Conservation (phyloP, 2,329 filamentous ascomycete genomes). For the Pseudogymnoascus sp. region DNA sequence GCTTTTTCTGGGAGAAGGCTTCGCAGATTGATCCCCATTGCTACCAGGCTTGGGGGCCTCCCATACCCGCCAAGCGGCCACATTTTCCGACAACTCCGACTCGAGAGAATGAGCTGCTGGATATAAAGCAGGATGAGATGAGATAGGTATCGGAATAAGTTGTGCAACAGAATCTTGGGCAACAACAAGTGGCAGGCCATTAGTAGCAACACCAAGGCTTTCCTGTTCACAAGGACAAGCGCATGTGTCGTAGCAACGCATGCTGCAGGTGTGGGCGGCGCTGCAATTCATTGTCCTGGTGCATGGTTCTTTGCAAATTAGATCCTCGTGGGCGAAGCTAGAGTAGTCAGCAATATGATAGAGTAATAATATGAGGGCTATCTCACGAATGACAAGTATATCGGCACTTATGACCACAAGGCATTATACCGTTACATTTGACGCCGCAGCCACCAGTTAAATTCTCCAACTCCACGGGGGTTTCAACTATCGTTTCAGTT, state of each 20-base stretch:
- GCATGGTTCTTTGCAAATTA: constrained; percentile 22
- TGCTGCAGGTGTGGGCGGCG: not conserved
- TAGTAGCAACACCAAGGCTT: not conserved
- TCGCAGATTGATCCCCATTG: not conserved
- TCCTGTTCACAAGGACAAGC: not conserved
- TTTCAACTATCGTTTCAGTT: constrained; percentile 40
- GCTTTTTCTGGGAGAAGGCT: not conserved
- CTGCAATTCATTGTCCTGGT: constrained; percentile 15
- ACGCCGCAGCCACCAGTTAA: constrained; percentile 44
- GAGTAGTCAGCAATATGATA: not conserved
- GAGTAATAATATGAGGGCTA: not conserved
- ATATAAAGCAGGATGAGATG: not conserved
- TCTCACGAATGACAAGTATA: constrained; percentile 22
- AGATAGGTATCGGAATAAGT: not conserved
- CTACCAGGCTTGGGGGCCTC: not conserved
- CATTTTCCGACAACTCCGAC: not conserved
- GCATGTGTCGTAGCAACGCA: not conserved
- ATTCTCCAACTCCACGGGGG: constrained; percentile 43
- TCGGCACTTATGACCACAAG: constrained; percentile 25
- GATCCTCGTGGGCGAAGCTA: constrained; percentile 18
- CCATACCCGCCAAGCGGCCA: not conserved
- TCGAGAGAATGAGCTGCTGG: not conserved
- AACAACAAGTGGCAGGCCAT: not conserved
- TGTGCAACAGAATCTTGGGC: not conserved
- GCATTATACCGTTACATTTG: constrained; percentile 33